These are phyloP conservation scores for Logfia minima DNA, from an alignment of 129 eudicot species.

Conservation along the genomic window DNA sequence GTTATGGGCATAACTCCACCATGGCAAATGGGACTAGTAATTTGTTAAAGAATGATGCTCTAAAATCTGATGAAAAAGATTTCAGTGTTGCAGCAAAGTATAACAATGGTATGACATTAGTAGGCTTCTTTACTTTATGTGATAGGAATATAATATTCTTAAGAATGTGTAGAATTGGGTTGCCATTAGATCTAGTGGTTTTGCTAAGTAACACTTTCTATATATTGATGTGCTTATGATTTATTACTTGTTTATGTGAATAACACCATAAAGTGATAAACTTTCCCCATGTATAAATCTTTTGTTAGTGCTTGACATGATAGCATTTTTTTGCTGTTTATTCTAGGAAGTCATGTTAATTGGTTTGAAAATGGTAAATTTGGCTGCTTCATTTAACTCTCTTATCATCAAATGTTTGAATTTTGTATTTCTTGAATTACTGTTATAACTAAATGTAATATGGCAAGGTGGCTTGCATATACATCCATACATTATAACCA, in stretches of 20 bases:
- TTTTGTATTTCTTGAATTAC: no score
- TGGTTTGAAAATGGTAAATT: not conserved
- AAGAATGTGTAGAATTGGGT: not conserved
- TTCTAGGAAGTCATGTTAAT: not conserved
- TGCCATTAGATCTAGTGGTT: not conserved
- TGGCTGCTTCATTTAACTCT: not conserved
- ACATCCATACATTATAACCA: no score
- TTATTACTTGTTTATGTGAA: not conserved
- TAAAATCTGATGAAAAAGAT: conserved; percentile 21
- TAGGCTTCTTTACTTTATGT: not conserved
- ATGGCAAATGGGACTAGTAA: conserved; percentile 27
- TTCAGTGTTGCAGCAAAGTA: not conserved
- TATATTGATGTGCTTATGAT: not conserved
- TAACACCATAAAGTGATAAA: not conserved
- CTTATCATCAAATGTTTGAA: no score
- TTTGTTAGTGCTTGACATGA: not conserved
- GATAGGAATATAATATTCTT: not conserved
- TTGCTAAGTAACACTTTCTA: not conserved
- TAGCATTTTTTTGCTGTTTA: not conserved
- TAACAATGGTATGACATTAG: not conserved
- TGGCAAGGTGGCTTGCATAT: no score
- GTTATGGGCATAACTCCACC: conserved; percentile 32
- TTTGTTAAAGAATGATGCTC: conserved; percentile 26
- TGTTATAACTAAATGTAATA: no score
- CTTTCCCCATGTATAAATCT: not conserved